Base-by-base conservation (phyloP, 2,329 filamentous ascomycete species). In the Ophiostoma ips region DNA sequence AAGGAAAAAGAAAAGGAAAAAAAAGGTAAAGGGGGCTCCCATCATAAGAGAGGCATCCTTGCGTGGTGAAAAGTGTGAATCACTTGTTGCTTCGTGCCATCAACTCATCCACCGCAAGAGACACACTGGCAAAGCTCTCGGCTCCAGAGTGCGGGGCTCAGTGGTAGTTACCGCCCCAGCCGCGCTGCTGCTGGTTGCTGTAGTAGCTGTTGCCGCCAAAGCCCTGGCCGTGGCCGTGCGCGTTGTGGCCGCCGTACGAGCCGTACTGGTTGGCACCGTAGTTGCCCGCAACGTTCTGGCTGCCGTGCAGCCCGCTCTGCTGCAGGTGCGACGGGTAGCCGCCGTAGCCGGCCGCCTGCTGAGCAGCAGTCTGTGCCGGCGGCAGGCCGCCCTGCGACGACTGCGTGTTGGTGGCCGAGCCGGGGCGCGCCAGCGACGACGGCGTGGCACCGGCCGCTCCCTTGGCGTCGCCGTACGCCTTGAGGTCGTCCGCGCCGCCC, bases 131-230 rank as follows among this genome's bases (percentile, higher is more conserved):
- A n/a, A n/a, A n/a, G n/a, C n/a, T n/a, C n/a, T n/a, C n/a, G n/a
- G n/a, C n/a, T n/a, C n/a, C n/a, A n/a, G n/a, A n/a, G n/a, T n/a
- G n/a, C n/a, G n/a, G n/a, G n/a, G n/a, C n/a, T 41, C 60, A 62
- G 52, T 64, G 60, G 68, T 79, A 79, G 70, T 79, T 79, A 58
- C 69, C 71, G 57, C 76, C 75, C 75, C 75, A 79, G 59, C 75
- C 75, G 55, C 73, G 70, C 54, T 71, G 70, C 54, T 71, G 71
- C 58, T 68, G 66, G 56, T 71, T 64, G 50, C 60, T 68, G 60
- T 75, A 75, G 64, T 72, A 73, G 55, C 64, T 68, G 53, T 66
- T 67, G 55, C 65, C 65, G 55, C 69, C 67, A 50, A 73, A 75
- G 46, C 67, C 69, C 58, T 68, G 67, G 56, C 70, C 68, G 60